Percentiles rank a stretch among this genome's conserved stretches.
phyloP scores from a whole-genome alignment of 2,329 filamentous ascomycete genomes.

The Penicillium polonicum region DNA sequence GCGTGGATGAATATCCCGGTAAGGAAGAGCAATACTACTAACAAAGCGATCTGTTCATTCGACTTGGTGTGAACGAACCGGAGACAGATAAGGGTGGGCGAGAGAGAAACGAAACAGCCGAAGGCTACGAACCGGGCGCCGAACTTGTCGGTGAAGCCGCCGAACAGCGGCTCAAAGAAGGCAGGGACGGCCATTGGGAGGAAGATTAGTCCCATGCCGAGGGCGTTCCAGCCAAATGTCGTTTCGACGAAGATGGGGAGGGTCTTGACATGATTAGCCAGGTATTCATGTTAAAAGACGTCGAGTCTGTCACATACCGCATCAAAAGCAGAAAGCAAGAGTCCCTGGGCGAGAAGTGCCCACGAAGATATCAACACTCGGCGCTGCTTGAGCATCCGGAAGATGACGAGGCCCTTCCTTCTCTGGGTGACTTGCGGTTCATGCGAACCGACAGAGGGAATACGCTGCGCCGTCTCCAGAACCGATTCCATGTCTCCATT shows the following conservation, averaged over 20 bases:
- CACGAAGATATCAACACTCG: slow-evolving; percentile 59
- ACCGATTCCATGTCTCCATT: slow-evolving; percentile 30
- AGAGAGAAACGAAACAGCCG: slow-evolving; percentile 53
- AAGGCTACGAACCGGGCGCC: slow-evolving; percentile 63
- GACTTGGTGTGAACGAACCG: slow-evolving; percentile 61
- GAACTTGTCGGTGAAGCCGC: slow-evolving; percentile 54
- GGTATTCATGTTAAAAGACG: slow-evolving; percentile 7
- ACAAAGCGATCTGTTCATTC: slow-evolving; percentile 61
- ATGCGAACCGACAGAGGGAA: not conserved
- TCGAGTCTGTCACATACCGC: slow-evolving; percentile 24
- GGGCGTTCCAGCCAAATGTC: slow-evolving; percentile 56
- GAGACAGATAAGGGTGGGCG: slow-evolving; percentile 64
- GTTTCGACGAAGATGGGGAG: slow-evolving; percentile 56
- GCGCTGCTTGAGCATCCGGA: slow-evolving; percentile 36
- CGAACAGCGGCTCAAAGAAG: slow-evolving; percentile 60
- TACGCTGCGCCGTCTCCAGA: not conserved
- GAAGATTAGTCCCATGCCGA: slow-evolving; percentile 59
- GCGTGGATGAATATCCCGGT: slow-evolving; percentile 60
- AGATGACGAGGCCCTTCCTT: slow-evolving; percentile 14
- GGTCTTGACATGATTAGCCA: slow-evolving; percentile 17
- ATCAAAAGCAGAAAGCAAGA: slow-evolving; percentile 55
- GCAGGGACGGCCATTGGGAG: slow-evolving; percentile 60
- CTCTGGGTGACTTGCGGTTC: not conserved
- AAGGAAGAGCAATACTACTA: slow-evolving; percentile 62
- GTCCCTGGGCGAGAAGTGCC: slow-evolving; percentile 51